Evolutionary conservation across 805 yeast genomes (phyloP).

Genomic region (Nadsonia fulvescens): DNA sequence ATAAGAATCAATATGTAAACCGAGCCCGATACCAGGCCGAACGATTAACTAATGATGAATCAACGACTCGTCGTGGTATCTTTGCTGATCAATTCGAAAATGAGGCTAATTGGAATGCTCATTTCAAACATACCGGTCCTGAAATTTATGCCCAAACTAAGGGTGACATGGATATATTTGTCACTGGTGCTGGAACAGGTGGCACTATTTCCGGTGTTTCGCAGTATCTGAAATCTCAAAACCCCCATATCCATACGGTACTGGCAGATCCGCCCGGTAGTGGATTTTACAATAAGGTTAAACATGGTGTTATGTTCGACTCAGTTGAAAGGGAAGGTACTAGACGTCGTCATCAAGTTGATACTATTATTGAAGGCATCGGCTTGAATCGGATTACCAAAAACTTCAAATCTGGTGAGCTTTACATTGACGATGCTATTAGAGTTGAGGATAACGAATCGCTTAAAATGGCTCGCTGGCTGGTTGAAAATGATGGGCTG

Average conservation of each 20-base stretch:
- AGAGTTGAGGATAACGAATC: slow-evolving; percentile 72
- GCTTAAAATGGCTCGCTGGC: slow-evolving; percentile 66
- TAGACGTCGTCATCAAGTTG: slow-evolving; percentile 89
- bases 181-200: slow-evolving; percentile 91
- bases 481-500: slow-evolving; percentile 71
- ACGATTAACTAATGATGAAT: slow-evolving; percentile 23
- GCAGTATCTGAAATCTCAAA: slow-evolving; percentile 40
- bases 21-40: slow-evolving; percentile 57
- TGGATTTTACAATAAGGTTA: slow-evolving; percentile 71
- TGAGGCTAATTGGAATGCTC: slow-evolving; percentile 75
- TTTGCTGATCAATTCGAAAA: slow-evolving; percentile 96
- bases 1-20: slow-evolving; percentile 82
- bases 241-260: slow-evolving; percentile 29
- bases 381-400: slow-evolving; percentile 77
- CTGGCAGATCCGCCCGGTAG: slow-evolving; percentile 95
- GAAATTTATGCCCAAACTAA: slow-evolving; percentile 65
- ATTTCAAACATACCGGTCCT: slow-evolving; percentile 75
- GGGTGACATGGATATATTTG: slow-evolving; percentile 50
- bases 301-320: slow-evolving; percentile 89
- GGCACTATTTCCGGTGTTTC: slow-evolving; percentile 94
- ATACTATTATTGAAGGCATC: slow-evolving; percentile 83
- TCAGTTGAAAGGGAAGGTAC: slow-evolving; percentile 80
- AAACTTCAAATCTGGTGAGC: slow-evolving; percentile 59
- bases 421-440: slow-evolving; percentile 56
- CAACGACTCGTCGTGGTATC: slow-evolving; percentile 34